phyloP scores from a whole-genome alignment of 176 grass and related monocot species.

The Oryza nivara region DNA sequence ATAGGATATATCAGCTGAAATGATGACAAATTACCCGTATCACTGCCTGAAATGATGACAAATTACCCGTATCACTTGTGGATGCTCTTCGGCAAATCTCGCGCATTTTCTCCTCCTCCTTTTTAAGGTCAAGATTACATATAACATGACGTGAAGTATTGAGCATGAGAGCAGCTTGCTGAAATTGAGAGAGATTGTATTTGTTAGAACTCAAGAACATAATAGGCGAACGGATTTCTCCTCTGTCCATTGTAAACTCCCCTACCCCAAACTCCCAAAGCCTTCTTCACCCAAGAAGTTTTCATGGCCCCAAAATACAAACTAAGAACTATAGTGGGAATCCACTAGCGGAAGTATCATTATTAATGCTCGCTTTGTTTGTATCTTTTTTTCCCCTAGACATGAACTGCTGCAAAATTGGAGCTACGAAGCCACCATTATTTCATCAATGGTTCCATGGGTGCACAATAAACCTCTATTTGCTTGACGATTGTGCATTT shows the following conservation, averaged over 20 bases:
- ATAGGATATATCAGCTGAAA: slow-evolving; percentile 21
- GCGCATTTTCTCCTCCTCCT: slow-evolving; percentile 61
- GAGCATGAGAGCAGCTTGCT: slow-evolving; percentile 81
- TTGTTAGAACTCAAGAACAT: slow-evolving; percentile 31
- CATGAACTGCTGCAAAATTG: neutral
- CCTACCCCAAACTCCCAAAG: neutral
- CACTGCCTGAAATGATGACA: slow-evolving; percentile 44
- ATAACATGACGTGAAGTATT: slow-evolving; percentile 77
- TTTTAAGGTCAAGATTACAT: slow-evolving; percentile 81
- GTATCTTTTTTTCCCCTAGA: neutral
- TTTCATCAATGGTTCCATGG: neutral
- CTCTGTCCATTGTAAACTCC: slow-evolving; percentile 2
- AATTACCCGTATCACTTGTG: slow-evolving; percentile 82
- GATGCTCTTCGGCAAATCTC: slow-evolving; percentile 46
- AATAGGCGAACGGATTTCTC: neutral
- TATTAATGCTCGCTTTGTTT: neutral
- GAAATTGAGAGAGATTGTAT: slow-evolving; percentile 39
- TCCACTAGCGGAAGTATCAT: neutral
- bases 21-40: slow-evolving; percentile 61
- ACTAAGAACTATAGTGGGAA: neutral
- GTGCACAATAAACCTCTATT: neutral
- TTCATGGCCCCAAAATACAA: slow-evolving; percentile 15
- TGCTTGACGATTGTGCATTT: too few species aligned
- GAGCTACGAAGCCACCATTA: neutral
- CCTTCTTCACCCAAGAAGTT: slow-evolving; percentile 9